These are phyloP conservation scores for Fusarium haematococcum DNA, from an alignment of 2,329 filamentous ascomycete species.

Conservation along the genomic window DNA sequence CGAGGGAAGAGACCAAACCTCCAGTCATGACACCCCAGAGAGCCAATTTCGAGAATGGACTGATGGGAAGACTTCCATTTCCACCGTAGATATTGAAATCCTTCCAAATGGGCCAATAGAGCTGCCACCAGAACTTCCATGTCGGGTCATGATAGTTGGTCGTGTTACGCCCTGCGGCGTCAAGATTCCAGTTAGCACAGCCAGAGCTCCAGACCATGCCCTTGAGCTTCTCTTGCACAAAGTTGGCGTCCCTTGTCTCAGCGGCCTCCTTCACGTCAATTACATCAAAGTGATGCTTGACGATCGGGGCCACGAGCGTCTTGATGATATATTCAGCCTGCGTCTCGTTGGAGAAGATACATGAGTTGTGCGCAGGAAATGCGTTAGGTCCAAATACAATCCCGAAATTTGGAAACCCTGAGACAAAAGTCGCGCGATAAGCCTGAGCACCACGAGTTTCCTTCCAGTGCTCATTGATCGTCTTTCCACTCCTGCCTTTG, in stretches of 20 bases:
- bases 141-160: neutral
- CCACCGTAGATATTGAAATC: neutral
- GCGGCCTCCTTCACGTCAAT: neutral
- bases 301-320: neutral
- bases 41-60: neutral
- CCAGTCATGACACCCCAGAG: neutral
- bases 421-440: neutral
- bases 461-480: neutral
- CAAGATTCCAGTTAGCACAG: conserved; percentile 3
- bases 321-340: neutral
- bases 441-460: neutral
- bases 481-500: neutral
- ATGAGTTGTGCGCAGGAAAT: neutral
- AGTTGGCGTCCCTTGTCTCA: neutral
- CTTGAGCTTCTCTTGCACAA: neutral
- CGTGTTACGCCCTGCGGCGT: neutral
- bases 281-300: neutral
- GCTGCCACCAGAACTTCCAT: neutral
- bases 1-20: neutral
- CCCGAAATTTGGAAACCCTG: neutral
- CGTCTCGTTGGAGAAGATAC: neutral
- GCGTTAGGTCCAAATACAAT: neutral
- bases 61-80: neutral
- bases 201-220: conserved; percentile 2
- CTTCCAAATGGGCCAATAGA: neutral